Evolutionary conservation across 805 yeast species (phyloP), one percentile per base, ranked within the genome.

Genomic region (Lipomyces orientalis): DNA sequence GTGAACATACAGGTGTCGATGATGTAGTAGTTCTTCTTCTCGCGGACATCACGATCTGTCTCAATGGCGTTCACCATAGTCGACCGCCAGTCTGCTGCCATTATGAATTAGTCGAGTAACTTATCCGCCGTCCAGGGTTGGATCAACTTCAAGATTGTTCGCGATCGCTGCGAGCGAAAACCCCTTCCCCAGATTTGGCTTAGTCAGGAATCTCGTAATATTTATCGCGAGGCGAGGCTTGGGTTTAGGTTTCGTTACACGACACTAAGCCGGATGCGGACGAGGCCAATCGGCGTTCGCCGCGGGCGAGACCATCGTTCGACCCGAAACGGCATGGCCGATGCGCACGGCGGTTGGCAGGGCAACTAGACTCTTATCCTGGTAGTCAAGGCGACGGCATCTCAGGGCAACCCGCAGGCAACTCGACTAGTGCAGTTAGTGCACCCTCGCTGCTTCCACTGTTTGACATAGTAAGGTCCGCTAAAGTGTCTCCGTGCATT

Each of bases 21-120:
- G 19, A 69, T 58, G 4, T 64, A 68, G 31, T 61, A 69, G 29
- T 59, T 59, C 54, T 55, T 64, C 61, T 69, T 65, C 57, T 72
- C 76, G 10, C 71, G 66, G 8, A 22, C 52, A 49, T 75, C 77
- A 7, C 76, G 64, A 46, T 71, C 68, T 29, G 29, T 19, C 16
- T 62, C 64, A 39, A 66, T 37, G 37, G 60, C 59, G 2, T 54
- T 59, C 2, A 57, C 56, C 22, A 66, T 14, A 6, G 62, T 8
- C 25, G 34, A 14, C 12, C 58, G 54, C 69, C 69, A 66, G 52
- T 66, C 67, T 10, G 55, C 43, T 16, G 55, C 55, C 55, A 52
- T 52, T 52, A 4, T 14, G 29, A 43, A n/a, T 43, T n/a, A 43
- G 22, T 14, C 14, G 49, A 14, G n/a, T 43, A 43, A 43, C n/a